phyloP scores from a whole-genome alignment of 345 rosid genomes.

The Raphanus raphanistrum region DNA sequence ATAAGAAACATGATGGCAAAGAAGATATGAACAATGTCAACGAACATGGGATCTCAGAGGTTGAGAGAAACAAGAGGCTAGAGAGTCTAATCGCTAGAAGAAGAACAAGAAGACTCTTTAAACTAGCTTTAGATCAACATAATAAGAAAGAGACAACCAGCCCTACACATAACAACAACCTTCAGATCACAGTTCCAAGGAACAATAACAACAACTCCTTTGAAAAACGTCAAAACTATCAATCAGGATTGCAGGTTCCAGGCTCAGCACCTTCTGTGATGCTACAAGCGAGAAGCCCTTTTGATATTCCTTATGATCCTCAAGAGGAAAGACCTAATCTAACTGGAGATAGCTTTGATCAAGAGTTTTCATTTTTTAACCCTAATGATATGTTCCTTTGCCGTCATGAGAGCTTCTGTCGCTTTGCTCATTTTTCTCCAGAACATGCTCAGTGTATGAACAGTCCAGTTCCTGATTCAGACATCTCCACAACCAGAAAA shows the following conservation, averaged over 20 bases:
- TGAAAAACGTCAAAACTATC: constrained; percentile 24
- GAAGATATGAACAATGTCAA: constrained; percentile 72
- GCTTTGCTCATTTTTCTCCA: constrained; percentile 24
- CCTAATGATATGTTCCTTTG: constrained; percentile 59
- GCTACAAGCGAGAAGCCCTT: constrained; percentile 63
- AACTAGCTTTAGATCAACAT: constrained; percentile 39
- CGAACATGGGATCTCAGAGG: constrained; percentile 80
- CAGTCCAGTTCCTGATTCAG: constrained; percentile 28
- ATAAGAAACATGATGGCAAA: constrained; percentile 38
- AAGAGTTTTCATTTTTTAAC: constrained; percentile 53
- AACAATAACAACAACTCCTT: neutral
- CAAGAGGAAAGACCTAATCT: constrained; percentile 78
- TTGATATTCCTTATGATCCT: constrained; percentile 86
- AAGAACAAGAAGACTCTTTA: constrained; percentile 59
- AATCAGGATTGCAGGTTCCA: constrained; percentile 46
- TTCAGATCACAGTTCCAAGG: constrained; percentile 44
- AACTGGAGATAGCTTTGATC: constrained; percentile 62
- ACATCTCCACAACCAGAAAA: constrained; percentile 21
- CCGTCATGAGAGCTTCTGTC: constrained; percentile 75
- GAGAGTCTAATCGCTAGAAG: constrained; percentile 81
- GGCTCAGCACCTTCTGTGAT: constrained; percentile 86
- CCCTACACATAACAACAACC: constrained; percentile 26
- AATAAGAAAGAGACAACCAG: constrained; percentile 30
- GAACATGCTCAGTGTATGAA: constrained; percentile 31
- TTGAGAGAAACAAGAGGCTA: constrained; percentile 73